Conservation (phyloP, 441 rosid genomes). For the Populus tomentosa region DNA sequence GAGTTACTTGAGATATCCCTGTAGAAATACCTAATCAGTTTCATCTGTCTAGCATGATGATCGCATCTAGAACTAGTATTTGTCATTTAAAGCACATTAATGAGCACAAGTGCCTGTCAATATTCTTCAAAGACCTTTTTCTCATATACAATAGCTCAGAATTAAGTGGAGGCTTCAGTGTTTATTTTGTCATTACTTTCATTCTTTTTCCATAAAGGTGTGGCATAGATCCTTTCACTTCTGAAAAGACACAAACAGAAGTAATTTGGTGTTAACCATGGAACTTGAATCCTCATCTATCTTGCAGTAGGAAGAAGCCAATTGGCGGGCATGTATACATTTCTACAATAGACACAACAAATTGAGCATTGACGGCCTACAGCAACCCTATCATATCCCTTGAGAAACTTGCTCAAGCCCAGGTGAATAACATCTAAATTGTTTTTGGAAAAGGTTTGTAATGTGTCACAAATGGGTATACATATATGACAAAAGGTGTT, state of each 20-base stretch:
- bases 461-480: neutral
- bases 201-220: neutral
- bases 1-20: slow-evolving; percentile 90
- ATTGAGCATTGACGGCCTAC: neutral
- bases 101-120: neutral
- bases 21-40: slow-evolving; percentile 12
- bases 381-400: neutral
- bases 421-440: neutral
- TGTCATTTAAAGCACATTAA: neutral
- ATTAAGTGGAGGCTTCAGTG: neutral
- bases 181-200: neutral
- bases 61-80: neutral
- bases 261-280: neutral
- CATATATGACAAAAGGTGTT: neutral
- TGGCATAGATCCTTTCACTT: neutral
- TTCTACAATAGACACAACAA: neutral
- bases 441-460: no score
- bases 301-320: neutral
- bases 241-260: neutral
- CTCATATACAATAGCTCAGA: neutral
- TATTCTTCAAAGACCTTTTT: neutral
- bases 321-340: neutral
- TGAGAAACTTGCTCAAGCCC: neutral
- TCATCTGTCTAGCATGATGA: neutral
- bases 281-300: neutral